A percentile compares a stretch with the other conserved stretches of the same genome.
Conservation (phyloP, 2,329 filamentous ascomycete genomes). For the Aspergillus eucalypticola region DNA sequence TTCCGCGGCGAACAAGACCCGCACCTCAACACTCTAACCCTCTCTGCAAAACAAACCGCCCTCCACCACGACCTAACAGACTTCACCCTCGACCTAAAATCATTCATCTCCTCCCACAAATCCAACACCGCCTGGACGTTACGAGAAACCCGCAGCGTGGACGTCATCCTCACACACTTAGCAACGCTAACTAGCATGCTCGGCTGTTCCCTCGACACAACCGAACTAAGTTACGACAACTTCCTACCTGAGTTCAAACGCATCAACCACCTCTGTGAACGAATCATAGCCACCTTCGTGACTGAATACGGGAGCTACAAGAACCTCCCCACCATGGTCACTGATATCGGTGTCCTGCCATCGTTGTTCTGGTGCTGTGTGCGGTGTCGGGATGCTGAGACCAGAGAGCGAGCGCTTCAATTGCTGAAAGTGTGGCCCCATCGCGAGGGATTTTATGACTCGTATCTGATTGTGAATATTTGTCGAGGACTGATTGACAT, state of each 20-base stretch:
- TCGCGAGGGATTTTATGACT: background rate
- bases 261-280: background rate
- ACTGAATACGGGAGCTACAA: background rate
- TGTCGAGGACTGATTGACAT: conserved; percentile 14
- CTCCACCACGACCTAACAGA: background rate
- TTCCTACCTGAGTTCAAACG: background rate
- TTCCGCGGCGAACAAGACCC: background rate
- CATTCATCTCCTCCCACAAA: background rate
- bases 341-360: background rate
- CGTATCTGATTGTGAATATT: background rate
- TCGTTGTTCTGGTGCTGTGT: background rate
- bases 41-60: background rate
- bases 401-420: background rate
- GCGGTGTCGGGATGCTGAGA: background rate
- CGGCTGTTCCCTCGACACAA: background rate
- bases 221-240: background rate
- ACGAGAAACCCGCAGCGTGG: background rate
- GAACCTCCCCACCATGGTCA: background rate
- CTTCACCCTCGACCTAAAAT: background rate
- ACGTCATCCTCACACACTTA: background rate
- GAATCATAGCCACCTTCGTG: background rate
- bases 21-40: background rate
- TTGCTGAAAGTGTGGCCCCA: background rate
- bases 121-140: background rate
- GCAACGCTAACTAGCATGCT: background rate